These are phyloP conservation scores for Pezicula carpinea DNA, from an alignment of 2,329 filamentous ascomycete species.

Conservation along the genomic window DNA sequence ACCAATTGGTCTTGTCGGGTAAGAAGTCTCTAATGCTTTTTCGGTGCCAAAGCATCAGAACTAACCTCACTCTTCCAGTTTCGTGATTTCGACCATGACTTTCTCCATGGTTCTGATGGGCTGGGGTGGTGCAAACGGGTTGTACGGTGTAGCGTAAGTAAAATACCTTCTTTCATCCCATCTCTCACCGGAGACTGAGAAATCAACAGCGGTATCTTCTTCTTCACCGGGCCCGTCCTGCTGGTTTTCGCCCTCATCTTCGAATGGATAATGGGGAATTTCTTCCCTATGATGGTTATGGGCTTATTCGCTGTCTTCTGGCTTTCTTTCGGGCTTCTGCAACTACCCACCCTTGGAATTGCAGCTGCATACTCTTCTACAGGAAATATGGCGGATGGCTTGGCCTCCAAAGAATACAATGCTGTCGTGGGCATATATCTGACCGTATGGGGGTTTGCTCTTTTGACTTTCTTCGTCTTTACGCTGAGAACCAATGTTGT, in stretches of 20 bases:
- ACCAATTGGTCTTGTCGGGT: conserved; percentile 20
- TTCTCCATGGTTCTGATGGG: conserved; percentile 17
- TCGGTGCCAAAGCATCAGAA: neutral
- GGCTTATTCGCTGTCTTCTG: conserved; percentile 46
- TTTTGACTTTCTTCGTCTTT: conserved; percentile 47
- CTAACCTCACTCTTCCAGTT: conserved; percentile 16
- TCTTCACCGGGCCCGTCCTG: conserved; percentile 38
- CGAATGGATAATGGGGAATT: conserved; percentile 48
- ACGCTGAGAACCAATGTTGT: conserved; percentile 45
- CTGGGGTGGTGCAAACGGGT: conserved; percentile 18
- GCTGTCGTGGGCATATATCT: conserved; percentile 44
- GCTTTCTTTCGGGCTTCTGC: conserved; percentile 45
- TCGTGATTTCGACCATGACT: conserved; percentile 30
- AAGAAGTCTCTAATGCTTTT: neutral
- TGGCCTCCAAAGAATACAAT: conserved; percentile 40
- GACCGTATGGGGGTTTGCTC: conserved; percentile 47
- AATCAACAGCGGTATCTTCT: conserved; percentile 17
- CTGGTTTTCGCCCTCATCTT: conserved; percentile 43
- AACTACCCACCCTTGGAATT: conserved; percentile 44
- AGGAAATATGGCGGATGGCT: conserved; percentile 36
- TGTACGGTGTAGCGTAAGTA: conserved; percentile 16
- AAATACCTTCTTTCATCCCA: neutral
- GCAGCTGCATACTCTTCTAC: conserved; percentile 37
- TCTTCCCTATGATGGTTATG: conserved; percentile 48
- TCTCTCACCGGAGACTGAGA: neutral